These are phyloP conservation scores for Rhizopus sp. DNA, from an alignment of 371 early-diverging fungal genomes.

Conservation along the genomic window DNA sequence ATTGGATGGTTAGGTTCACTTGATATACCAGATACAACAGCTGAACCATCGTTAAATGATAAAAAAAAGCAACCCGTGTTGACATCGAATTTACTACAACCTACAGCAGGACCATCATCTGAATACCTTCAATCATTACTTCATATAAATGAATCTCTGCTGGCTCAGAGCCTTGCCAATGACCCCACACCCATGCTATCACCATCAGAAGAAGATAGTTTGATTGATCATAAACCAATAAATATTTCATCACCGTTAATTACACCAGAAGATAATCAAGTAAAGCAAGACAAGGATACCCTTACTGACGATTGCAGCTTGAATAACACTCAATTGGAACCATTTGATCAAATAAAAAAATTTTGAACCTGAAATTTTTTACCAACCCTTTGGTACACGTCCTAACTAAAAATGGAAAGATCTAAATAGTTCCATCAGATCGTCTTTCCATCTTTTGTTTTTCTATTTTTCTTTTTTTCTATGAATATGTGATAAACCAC, in stretches of 20 bases:
- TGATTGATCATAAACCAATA: not conserved
- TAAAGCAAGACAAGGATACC: not conserved
- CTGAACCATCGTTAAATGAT: conserved; percentile 5
- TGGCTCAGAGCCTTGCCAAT: conserved; percentile 38
- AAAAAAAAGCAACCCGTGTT: conserved; percentile 5
- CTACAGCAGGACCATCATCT: conserved; percentile 33
- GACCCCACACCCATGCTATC: conserved; percentile 21
- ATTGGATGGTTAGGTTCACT: conserved; percentile 49
- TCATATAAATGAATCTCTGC: conserved; percentile 40
- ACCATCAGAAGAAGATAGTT: conserved; percentile 12
- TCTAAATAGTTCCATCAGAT: too few species aligned
- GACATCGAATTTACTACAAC: conserved; percentile 17
- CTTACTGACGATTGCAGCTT: not conserved
- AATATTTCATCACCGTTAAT: conserved; percentile 9
- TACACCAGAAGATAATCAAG: conserved; percentile 15
- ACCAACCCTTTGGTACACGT: not conserved
- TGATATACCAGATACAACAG: conserved; percentile 17
- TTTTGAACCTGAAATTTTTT: not conserved
- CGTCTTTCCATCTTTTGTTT: too few species aligned
- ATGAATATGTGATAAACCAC: too few species aligned
- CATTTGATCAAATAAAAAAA: not conserved
- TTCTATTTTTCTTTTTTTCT: too few species aligned
- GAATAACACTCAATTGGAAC: not conserved
- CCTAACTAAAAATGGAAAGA: too few species aligned
- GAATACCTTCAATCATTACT: conserved; percentile 40